Conservation (phyloP, 2,329 filamentous ascomycete species). For the Aspergillus sp. region DNA sequence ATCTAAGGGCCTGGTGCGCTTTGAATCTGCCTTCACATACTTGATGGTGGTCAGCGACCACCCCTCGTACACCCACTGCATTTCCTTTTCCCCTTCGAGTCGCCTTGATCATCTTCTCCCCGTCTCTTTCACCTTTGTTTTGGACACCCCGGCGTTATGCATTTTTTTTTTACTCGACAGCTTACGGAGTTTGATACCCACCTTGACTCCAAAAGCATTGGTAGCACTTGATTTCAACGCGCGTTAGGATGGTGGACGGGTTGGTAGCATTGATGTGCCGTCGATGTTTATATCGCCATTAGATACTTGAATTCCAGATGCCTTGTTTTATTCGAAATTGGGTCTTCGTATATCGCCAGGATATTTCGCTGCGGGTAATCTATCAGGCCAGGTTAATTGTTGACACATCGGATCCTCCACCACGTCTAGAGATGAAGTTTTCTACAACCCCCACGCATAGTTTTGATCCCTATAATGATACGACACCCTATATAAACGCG, state of each 20-base stretch:
- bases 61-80: slow-evolving; percentile 6
- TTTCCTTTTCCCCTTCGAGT: slow-evolving; percentile 7
- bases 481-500: no score
- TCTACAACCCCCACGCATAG: no score
- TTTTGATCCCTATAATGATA: no score
- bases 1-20: slow-evolving; percentile 49
- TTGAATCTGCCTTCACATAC: slow-evolving; percentile 3
- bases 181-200: slow-evolving; percentile 10
- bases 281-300: no score
- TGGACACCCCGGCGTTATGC: not conserved
- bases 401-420: no score
- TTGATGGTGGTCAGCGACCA: slow-evolving; percentile 1
- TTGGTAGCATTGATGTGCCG: not conserved
- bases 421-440: no score
- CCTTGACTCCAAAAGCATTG: slow-evolving; percentile 10
- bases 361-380: no score
- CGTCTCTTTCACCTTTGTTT: not conserved
- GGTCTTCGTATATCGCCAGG: no score
- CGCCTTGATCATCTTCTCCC: not conserved
- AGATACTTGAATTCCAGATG: no score
- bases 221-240: not conserved
- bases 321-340: no score
- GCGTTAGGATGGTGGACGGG: not conserved
- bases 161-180: not conserved
- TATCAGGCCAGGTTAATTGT: no score